Evolutionary conservation across 768 basidiomycete species (phyloP).

Genomic region (Trichaptum fuscoviolaceum): DNA sequence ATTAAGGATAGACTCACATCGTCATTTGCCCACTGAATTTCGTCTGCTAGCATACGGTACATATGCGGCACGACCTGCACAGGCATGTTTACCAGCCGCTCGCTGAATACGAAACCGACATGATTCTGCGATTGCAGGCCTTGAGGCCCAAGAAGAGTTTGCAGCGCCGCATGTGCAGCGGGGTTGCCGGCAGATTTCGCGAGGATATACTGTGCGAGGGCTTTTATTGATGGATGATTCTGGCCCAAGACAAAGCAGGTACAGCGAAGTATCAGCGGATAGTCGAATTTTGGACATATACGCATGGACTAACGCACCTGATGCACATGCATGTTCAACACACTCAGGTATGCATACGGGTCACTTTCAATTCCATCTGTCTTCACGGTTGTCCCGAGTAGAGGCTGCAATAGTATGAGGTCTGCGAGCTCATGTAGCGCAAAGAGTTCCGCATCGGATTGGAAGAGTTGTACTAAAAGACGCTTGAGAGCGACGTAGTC

Average conservation of each 20-base stretch:
- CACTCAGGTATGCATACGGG: conserved; percentile 84
- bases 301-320: conserved; percentile 35
- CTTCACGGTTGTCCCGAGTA: conserved; percentile 87
- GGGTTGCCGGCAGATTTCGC: conserved; percentile 47
- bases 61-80: conserved; percentile 89
- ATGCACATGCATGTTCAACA: conserved; percentile 71
- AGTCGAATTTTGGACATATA: background rate
- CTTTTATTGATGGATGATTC: conserved; percentile 68
- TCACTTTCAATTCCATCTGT: conserved; percentile 87
- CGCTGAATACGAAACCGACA: conserved; percentile 81
- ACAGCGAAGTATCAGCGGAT: background rate
- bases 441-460: conserved; percentile 67
- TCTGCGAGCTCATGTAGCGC: conserved; percentile 73
- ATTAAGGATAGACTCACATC: conserved; percentile 43
- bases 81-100: conserved; percentile 93
- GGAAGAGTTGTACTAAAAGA: conserved; percentile 63
- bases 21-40: conserved; percentile 67
- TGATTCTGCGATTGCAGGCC: conserved; percentile 37
- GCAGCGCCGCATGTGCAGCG: conserved; percentile 48
- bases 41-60: conserved; percentile 83
- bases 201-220: conserved; percentile 66
- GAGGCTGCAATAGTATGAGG: conserved; percentile 61
- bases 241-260: conserved; percentile 23
- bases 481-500: conserved; percentile 88
- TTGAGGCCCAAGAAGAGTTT: conserved; percentile 39